Evolutionary conservation across 2,329 filamentous ascomycete species (phyloP).

Genomic region (Xylariaceae sp.): DNA sequence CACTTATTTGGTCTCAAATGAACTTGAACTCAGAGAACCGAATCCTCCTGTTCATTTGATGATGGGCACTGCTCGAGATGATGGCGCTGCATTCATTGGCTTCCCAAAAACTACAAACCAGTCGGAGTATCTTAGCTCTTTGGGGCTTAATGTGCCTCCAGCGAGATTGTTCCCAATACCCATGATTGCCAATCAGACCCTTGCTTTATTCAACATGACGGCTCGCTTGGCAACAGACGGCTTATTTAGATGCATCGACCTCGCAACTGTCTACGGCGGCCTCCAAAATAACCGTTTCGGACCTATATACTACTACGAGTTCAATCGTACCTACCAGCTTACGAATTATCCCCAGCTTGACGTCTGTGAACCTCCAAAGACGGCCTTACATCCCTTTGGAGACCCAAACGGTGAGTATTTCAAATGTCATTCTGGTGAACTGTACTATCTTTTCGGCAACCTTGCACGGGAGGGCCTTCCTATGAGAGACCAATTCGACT

Average conservation of each 20-base stretch:
- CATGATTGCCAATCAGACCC: slow-evolving; percentile 52
- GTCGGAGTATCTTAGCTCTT: slow-evolving; percentile 41
- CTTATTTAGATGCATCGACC: slow-evolving; percentile 64
- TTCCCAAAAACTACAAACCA: slow-evolving; percentile 49
- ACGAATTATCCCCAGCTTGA: slow-evolving; percentile 60
- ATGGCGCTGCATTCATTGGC: slow-evolving; percentile 60
- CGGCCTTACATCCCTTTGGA: slow-evolving; percentile 36
- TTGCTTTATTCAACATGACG: slow-evolving; percentile 61
- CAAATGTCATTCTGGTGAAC: slow-evolving; percentile 62
- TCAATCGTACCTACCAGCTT: slow-evolving; percentile 61
- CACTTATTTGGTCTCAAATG: slow-evolving; percentile 55
- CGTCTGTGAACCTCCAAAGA: slow-evolving; percentile 51
- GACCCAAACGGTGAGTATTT: slow-evolving; percentile 48
- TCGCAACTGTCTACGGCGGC: slow-evolving; percentile 61
- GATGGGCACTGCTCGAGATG: slow-evolving; percentile 60
- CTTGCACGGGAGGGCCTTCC: slow-evolving; percentile 48
- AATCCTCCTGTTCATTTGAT: slow-evolving; percentile 59
- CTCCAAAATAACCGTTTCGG: slow-evolving; percentile 51
- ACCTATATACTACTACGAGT: slow-evolving; percentile 63
- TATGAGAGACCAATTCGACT: slow-evolving; percentile 52
- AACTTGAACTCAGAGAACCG: slow-evolving; percentile 52
- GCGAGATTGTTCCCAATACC: slow-evolving; percentile 57
- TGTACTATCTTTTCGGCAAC: slow-evolving; percentile 61
- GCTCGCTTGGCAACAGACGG: slow-evolving; percentile 62
- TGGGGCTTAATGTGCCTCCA: slow-evolving; percentile 41